Evolutionary conservation across 1,139 yeast genomes (phyloP), one percentile per base, ranked within the genome.

Genomic region (Yamadazyma mexicana): DNA sequence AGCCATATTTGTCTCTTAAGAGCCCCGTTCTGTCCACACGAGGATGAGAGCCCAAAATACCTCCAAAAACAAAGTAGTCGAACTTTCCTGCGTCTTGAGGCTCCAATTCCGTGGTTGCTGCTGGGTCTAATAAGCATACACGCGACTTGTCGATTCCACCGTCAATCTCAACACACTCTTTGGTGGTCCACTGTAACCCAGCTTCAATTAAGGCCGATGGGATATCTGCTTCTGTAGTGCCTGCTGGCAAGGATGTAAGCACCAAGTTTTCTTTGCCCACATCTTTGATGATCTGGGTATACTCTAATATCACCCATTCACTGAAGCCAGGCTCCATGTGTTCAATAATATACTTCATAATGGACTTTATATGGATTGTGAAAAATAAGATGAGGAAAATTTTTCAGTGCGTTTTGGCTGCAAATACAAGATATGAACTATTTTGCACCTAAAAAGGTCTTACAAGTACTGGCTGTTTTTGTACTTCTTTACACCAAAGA

Each of bases 261-360:
- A 84, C 68, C 38, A 92, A 71, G 59, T 89, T 88, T 28, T 79
- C 81, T 24, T 69, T 66, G 2, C 97, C 97, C 5, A 92, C 83
- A 48, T 91, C 97, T 40, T 77, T 69, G 39, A 89, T 79, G 43
- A 92, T 89, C 54, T 86, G 88, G 23, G 80, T 67, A 60, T 92
- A 92, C 57, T 92, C 98, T 17, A 92, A 73, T 33, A 79, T 75
- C 31, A 91, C 98, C 98, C 98, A 92, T 53, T 87, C 94, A 50
- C 96, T 87, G 73, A 92, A 88, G 1, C 96, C 97, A 46, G 83
- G 87, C 62, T 92, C 98, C 97, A 92, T 89, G 60, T 92, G 98
- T 64, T 92, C 98, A 42, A 92, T 88, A 40, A 92, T 79, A 70
- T 88, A 91, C 63, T 30, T 30, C 33, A 30, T 30, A 10, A 10